Conservation (phyloP, 768 basidiomycete genomes). For the Lactifluus echinatus region DNA sequence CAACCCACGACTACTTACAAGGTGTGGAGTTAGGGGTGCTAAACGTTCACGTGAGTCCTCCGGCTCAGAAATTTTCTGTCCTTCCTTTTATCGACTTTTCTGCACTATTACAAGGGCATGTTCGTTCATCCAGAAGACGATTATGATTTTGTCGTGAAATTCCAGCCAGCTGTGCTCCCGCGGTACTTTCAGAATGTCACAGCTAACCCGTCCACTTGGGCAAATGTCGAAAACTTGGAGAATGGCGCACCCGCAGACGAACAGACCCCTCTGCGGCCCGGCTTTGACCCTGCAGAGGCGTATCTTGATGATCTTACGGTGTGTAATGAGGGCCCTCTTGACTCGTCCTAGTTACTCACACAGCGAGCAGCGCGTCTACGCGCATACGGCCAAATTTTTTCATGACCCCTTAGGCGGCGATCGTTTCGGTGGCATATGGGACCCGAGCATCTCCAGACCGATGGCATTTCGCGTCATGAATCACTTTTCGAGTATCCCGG, state of each 20-base stretch:
- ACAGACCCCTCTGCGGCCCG: constrained; percentile 39
- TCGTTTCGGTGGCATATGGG: constrained; percentile 79
- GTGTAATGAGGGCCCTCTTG: constrained; percentile 18
- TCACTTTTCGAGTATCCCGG: constrained; percentile 67
- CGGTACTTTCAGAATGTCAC: constrained; percentile 67
- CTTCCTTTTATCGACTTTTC: not conserved
- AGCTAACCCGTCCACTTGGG: constrained; percentile 41
- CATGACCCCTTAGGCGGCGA: constrained; percentile 75
- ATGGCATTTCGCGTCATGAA: constrained; percentile 74
- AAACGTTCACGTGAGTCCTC: constrained; percentile 34
- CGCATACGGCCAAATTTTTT: constrained; percentile 76
- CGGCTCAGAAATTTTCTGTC: constrained; percentile 35
- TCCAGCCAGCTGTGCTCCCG: constrained; percentile 55
- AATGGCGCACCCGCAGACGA: constrained; percentile 33
- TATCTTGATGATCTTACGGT: constrained; percentile 71
- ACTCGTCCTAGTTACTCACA: not conserved
- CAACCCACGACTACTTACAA: constrained; percentile 55
- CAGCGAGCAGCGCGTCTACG: constrained; percentile 49
- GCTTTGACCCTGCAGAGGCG: constrained; percentile 69
- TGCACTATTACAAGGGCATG: constrained; percentile 45
- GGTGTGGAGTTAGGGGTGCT: constrained; percentile 41
- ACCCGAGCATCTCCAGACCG: constrained; percentile 53
- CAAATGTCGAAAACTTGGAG: constrained; percentile 30
- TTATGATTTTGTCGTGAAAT: constrained; percentile 78
- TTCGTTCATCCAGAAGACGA: constrained; percentile 78